Percentiles rank a stretch among this genome's conserved stretches.
phyloP scores from a whole-genome alignment of 1,284 basidiomycete species.

The Schizophyllum amplum region DNA sequence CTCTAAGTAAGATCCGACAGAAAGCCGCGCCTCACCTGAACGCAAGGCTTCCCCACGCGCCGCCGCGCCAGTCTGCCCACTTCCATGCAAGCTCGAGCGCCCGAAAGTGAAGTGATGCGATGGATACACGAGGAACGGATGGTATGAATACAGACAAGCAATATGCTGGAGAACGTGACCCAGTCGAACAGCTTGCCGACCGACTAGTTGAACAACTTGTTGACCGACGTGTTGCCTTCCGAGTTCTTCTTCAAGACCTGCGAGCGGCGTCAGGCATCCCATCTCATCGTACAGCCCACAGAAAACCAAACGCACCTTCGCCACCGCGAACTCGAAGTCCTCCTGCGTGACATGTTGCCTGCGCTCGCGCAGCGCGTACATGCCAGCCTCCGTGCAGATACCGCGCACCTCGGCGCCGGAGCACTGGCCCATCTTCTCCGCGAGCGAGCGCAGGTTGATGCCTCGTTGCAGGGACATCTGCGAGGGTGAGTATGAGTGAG shows the following conservation, averaged over 20 bases:
- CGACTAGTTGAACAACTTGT: constrained; percentile 77
- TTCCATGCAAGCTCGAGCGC: too few relatives aligned
- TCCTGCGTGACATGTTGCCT: constrained; percentile 97
- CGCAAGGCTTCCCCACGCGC: too few relatives aligned
- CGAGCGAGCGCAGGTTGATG: constrained; percentile 90
- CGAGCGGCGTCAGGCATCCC: constrained; percentile 1
- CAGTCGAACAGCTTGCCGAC: constrained; percentile 83
- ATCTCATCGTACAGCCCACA: not conserved
- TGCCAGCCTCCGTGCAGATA: constrained; percentile 98
- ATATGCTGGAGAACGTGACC: constrained; percentile 24
- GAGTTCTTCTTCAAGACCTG: constrained; percentile 89
- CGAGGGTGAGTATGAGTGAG: not conserved
- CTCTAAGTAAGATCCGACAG: too few relatives aligned
- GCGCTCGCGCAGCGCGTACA: constrained; percentile 95
- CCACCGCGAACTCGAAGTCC: constrained; percentile 97
- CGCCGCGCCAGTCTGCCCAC: too few relatives aligned
- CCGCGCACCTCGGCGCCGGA: constrained; percentile 97
- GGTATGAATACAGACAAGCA: not conserved
- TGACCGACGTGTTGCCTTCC: constrained; percentile 83
- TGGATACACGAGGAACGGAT: too few relatives aligned
- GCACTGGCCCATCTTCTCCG: constrained; percentile 99
- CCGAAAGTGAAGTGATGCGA: too few relatives aligned
- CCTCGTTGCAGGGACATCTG: constrained; percentile 98
- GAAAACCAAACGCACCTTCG: constrained; percentile 52
- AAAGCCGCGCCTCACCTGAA: too few relatives aligned